phyloP scores from a whole-genome alignment of 2,329 filamentous ascomycete genomes.

The Helotiales sp. region DNA sequence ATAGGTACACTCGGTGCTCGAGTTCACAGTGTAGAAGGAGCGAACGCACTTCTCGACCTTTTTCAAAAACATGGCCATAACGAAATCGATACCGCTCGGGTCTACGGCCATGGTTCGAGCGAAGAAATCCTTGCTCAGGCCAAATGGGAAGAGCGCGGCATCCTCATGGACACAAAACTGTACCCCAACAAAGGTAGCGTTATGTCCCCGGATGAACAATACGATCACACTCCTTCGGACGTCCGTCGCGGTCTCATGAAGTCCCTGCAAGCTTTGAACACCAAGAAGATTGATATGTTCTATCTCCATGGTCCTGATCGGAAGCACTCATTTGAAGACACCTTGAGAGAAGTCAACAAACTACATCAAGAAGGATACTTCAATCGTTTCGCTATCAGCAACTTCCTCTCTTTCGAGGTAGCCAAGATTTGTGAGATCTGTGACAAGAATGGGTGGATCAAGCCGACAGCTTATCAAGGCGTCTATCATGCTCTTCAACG shows the following conservation, averaged over 20 bases:
- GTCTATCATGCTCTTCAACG: conserved; percentile 34
- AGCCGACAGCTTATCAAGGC: conserved; percentile 38
- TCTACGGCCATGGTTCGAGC: conserved; percentile 63
- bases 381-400: conserved; percentile 57
- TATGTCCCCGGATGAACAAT: conserved; percentile 33
- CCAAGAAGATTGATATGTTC: conserved; percentile 41
- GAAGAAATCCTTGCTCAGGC: conserved; percentile 61
- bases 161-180: conserved; percentile 62
- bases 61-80: conserved; percentile 66
- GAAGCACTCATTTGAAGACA: conserved; percentile 31
- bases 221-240: conserved; percentile 49
- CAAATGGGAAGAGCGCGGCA: conserved; percentile 58
- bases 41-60: conserved; percentile 62
- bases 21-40: conserved; percentile 30
- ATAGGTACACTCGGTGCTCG: conserved; percentile 25
- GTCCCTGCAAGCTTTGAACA: conserved; percentile 52
- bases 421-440: conserved; percentile 35
- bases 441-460: conserved; percentile 35
- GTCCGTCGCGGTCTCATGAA: conserved; percentile 50
- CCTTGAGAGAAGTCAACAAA: conserved; percentile 31
- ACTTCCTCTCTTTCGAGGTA: conserved; percentile 49
- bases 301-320: conserved; percentile 34
- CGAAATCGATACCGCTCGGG: conserved; percentile 68
- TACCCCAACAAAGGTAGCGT: conserved; percentile 18
- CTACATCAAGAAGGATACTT: conserved; percentile 38